Evolutionary conservation across 441 rosid species (phyloP).

Genomic region (Erodium moschatum): DNA sequence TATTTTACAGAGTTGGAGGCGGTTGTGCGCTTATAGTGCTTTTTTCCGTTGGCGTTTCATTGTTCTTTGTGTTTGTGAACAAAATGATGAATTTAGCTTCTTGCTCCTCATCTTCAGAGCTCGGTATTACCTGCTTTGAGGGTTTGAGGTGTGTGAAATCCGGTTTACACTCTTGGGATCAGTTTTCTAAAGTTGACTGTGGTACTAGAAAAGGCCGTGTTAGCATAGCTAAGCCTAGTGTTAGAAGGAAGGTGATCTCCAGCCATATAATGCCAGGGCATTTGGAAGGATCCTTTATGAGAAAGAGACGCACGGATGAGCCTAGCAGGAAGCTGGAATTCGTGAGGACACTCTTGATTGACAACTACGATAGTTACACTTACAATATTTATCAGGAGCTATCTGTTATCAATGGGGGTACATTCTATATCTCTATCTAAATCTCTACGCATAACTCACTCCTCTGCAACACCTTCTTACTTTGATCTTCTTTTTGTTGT

Average conservation of each 20-base stretch:
- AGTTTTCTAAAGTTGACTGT: constrained; percentile 29
- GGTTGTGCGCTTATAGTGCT: not conserved
- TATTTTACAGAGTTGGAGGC: constrained; percentile 13
- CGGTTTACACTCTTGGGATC: constrained; percentile 22
- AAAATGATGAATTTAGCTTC: constrained; percentile 35
- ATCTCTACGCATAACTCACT: not conserved
- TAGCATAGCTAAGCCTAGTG: constrained; percentile 24
- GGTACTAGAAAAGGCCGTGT: constrained; percentile 23
- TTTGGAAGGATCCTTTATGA: constrained; percentile 45
- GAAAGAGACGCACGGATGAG: constrained; percentile 33
- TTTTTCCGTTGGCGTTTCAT: not conserved
- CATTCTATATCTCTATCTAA: not conserved
- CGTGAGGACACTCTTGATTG: constrained; percentile 82
- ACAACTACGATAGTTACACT: constrained; percentile 93
- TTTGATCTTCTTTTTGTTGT: too few relatives aligned
- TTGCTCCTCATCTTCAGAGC: constrained; percentile 34
- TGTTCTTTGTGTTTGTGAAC: constrained; percentile 8
- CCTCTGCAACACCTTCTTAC: not conserved
- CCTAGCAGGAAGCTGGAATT: constrained; percentile 41
- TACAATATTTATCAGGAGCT: constrained; percentile 81
- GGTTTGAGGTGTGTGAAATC: constrained; percentile 26
- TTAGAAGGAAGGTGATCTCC: constrained; percentile 30
- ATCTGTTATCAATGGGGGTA: constrained; percentile 78
- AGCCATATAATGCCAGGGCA: constrained; percentile 43
- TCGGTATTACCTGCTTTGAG: constrained; percentile 34